A percentile compares a stretch with the other conserved stretches of the same genome.
Evolutionary conservation across 352 stramenopile genomes (phyloP).

Genomic region (Blastocystis sp.): DNA sequence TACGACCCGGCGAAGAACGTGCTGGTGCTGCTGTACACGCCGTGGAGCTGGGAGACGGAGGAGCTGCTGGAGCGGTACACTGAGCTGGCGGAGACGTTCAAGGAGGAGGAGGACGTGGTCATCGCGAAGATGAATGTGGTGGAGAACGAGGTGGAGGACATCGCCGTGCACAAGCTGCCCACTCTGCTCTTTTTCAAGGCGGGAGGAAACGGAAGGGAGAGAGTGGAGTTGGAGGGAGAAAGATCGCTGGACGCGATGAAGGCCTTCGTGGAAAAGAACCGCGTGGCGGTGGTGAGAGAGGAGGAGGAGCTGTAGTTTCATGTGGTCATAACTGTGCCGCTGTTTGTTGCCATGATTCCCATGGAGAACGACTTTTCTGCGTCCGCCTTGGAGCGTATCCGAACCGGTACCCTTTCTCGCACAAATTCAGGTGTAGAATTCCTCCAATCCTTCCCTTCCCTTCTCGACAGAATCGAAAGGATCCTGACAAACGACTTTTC

Average conservation of each 20-base stretch:
- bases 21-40: conserved; percentile 21
- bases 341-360: conserved; percentile 28
- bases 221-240: not conserved
- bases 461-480: not conserved
- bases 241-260: too few relatives aligned
- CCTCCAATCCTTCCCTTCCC: too few relatives aligned
- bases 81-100: conserved; percentile 38
- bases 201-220: conserved; percentile 23
- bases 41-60: conserved; percentile 12
- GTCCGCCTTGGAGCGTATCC: too few relatives aligned
- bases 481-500: not conserved
- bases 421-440: too few relatives aligned
- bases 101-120: conserved; percentile 42
- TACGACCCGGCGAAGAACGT: conserved; percentile 49
- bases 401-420: too few relatives aligned
- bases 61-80: conserved; percentile 14
- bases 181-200: conserved; percentile 30
- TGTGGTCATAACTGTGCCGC: not conserved
- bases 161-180: not conserved
- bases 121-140: conserved; percentile 42
- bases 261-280: too few relatives aligned
- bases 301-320: not conserved
- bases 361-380: too few relatives aligned
- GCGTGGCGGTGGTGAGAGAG: too few relatives aligned
- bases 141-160: conserved; percentile 30